phyloP scores from a whole-genome alignment of 129 eudicot species.

The Arctium lappa region DNA sequence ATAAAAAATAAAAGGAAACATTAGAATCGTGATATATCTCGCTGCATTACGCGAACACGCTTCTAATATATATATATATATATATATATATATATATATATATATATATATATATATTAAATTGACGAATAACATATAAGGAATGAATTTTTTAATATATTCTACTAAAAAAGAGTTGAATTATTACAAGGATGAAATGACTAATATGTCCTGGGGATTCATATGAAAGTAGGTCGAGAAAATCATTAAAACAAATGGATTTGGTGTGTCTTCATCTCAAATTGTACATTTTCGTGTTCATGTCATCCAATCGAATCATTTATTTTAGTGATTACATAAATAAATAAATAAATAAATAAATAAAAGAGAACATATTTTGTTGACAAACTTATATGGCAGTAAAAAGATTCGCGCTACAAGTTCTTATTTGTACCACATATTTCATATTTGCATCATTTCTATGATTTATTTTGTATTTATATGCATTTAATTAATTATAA shows the following conservation, averaged over 20 bases:
- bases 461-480: neutral
- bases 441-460: neutral
- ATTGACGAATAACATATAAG: constrained; percentile 2
- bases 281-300: constrained; percentile 11
- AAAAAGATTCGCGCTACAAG: neutral
- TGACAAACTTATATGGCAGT: neutral
- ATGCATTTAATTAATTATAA: neutral
- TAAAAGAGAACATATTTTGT: neutral
- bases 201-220: neutral
- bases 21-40: no score
- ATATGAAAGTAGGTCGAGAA: constrained; percentile 6
- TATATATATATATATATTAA: neutral
- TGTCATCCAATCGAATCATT: neutral
- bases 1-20: no score
- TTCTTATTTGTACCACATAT: neutral
- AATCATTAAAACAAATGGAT: constrained; percentile 5
- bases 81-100: neutral
- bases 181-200: neutral
- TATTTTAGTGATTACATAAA: neutral
- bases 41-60: no score
- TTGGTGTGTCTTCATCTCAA: constrained; percentile 10
- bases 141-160: neutral
- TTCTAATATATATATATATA: no score
- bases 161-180: neutral
- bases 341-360: neutral